These are phyloP conservation scores for Scheffersomyces stipitis DNA, from an alignment of 805 yeast species.

Conservation along the genomic window DNA sequence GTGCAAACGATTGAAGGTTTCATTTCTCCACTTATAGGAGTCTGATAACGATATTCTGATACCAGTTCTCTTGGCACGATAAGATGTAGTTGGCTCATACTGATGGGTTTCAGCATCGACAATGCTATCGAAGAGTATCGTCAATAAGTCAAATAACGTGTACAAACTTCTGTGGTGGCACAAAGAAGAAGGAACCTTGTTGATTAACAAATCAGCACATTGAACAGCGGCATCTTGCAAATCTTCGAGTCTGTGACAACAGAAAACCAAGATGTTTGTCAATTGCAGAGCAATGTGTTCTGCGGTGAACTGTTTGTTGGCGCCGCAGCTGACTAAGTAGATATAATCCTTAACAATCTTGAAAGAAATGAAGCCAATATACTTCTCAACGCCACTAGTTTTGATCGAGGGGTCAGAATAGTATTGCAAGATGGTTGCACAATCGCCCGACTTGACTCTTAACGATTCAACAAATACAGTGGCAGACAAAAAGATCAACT, in stretches of 20 bases:
- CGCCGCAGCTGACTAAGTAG: constrained; percentile 50
- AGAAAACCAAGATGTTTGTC: constrained; percentile 60
- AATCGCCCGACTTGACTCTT: constrained; percentile 77
- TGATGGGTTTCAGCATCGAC: constrained; percentile 80
- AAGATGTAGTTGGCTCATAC: constrained; percentile 80
- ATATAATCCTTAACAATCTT: constrained; percentile 59
- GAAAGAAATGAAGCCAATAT: constrained; percentile 63
- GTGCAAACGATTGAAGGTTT: constrained; percentile 61
- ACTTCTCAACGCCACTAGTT: constrained; percentile 65
- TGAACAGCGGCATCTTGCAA: constrained; percentile 79
- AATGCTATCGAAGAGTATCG: constrained; percentile 74
- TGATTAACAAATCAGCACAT: constrained; percentile 69
- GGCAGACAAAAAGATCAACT: constrained; percentile 84
- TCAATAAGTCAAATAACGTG: constrained; percentile 77
- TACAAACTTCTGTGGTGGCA: constrained; percentile 74
- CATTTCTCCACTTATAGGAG: constrained; percentile 69
- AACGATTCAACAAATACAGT: constrained; percentile 74
- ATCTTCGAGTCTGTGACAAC: constrained; percentile 75
- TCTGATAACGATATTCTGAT: constrained; percentile 66
- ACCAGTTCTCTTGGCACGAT: constrained; percentile 44
- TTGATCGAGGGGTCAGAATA: constrained; percentile 83
- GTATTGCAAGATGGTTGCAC: constrained; percentile 74
- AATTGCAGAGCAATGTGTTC: constrained; percentile 63
- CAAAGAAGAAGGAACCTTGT: constrained; percentile 69
- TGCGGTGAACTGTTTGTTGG: constrained; percentile 54